Base-by-base conservation (phyloP, 1,284 basidiomycete genomes). In the Neotropicomus parvogracilis region DNA sequence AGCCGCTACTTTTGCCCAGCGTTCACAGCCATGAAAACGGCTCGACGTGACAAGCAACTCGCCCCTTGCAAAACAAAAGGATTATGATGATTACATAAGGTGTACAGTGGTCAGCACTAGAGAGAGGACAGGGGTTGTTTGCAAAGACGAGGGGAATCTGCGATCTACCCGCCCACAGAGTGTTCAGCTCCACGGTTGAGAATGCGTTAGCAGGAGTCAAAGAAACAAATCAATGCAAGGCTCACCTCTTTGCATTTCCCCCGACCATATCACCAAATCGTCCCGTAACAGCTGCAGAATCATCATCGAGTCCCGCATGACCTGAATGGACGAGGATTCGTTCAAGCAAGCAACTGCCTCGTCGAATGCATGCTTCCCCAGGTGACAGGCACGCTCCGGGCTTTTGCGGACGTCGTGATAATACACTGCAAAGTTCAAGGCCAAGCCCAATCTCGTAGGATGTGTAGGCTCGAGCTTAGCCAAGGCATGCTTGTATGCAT, bases 381-480 rank as follows among this genome's bases (percentile, higher is more conserved):
- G 79, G 70, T 93, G 91, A 71, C 92, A 95, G 39, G 93, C 94
- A 55, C 90, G 80, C 68, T 95, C 90, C 49, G 93, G 91, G 61
- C 86, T 90, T 72, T 91, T 89, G 63, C 87, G 79, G 65, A 97
- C 94, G 71, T 97, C 93, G 71, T 95, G 94, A 74, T 92, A 97
- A 75, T 93, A 97, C 54, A 97, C 93, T 40, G 91, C 90, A 73
- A 97, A 97, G 77, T 97, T 97, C 64, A 97, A 80, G 36, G 94
- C 93, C 44, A 97, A 77, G 52, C 94, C 94, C 49, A 97, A 77
- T 63, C 94, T 74, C 12, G 83, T 86, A 31, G 83, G 81, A 59
- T 85, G 81, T 42, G 78, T 74, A 6, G 83, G 73, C 20, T 79
- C 75, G 29, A 85, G 71, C 16, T 76, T 77, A 36, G 67, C 64